Evolutionary conservation across 345 rosid species (phyloP).

Genomic region (Salix brachista): DNA sequence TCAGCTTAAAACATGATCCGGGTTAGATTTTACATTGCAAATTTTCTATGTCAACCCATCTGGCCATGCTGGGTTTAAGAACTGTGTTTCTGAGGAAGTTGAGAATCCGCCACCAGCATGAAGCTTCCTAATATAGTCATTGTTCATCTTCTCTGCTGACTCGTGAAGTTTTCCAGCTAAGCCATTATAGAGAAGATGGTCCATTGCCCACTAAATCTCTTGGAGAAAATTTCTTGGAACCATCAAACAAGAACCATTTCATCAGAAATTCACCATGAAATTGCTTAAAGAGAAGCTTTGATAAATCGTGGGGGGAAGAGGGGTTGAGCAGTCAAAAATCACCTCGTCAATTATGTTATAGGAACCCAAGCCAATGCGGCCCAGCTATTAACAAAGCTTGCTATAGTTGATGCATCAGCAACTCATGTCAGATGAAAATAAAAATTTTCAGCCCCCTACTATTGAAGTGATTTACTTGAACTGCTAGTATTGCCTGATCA

Average conservation of each 20-base stretch:
- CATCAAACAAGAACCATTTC: constrained; percentile 23
- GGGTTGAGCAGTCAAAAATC: constrained; percentile 12
- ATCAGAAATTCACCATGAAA: background rate
- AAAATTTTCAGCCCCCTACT: constrained; percentile 19
- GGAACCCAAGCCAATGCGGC: background rate
- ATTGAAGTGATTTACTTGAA: constrained; percentile 14
- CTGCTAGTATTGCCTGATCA: background rate
- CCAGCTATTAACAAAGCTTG: constrained; percentile 12
- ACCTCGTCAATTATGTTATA: background rate
- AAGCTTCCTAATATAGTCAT: too few relatives aligned
- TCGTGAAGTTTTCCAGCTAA: too few relatives aligned
- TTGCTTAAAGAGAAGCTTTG: background rate
- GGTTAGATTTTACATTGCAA: too few relatives aligned
- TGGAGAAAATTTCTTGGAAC: constrained; percentile 6
- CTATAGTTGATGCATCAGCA: constrained; percentile 12
- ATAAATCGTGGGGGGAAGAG: constrained; percentile 24
- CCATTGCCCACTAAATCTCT: constrained; percentile 2
- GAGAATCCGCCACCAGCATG: too few relatives aligned
- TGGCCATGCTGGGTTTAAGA: too few relatives aligned
- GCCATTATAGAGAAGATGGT: too few relatives aligned
- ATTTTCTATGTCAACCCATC: too few relatives aligned
- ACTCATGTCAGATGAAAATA: constrained; percentile 14
- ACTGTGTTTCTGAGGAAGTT: too few relatives aligned
- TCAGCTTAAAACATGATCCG: too few relatives aligned
- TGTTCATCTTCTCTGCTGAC: too few relatives aligned